Evolutionary conservation across 2,329 filamentous ascomycete species (phyloP).

Genomic region (Venturia pyrina): DNA sequence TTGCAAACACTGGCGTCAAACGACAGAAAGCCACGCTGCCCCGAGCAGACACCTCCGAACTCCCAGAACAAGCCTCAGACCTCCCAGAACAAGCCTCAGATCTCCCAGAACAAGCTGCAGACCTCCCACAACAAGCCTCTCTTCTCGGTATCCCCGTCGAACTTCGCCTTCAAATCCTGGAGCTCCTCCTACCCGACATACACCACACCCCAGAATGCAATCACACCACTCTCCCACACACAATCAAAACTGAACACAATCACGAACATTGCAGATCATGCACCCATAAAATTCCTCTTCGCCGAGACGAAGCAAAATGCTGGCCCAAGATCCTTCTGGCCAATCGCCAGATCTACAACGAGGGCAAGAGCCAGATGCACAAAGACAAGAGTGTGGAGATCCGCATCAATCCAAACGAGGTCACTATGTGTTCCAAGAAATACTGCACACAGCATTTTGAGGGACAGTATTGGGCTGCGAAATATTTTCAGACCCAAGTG

Average conservation of each 20-base stretch:
- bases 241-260: neutral
- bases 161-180: slow-evolving; percentile 3
- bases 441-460: neutral
- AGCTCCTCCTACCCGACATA: neutral
- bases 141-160: slow-evolving; percentile 2
- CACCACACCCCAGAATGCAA: neutral
- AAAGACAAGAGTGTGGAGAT: slow-evolving; percentile 1
- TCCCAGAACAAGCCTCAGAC: neutral
- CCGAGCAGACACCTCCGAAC: neutral
- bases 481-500: neutral
- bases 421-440: neutral
- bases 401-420: neutral
- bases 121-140: neutral
- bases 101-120: neutral
- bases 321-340: neutral
- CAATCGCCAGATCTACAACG: neutral
- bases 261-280: neutral
- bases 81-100: neutral
- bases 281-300: neutral
- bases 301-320: neutral
- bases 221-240: neutral
- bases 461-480: neutral
- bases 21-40: neutral
- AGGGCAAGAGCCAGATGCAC: neutral
- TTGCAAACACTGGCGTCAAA: neutral